Evolutionary conservation across 2,329 filamentous ascomycete genomes (phyloP).

Genomic region (Fusarium miscanthi): DNA sequence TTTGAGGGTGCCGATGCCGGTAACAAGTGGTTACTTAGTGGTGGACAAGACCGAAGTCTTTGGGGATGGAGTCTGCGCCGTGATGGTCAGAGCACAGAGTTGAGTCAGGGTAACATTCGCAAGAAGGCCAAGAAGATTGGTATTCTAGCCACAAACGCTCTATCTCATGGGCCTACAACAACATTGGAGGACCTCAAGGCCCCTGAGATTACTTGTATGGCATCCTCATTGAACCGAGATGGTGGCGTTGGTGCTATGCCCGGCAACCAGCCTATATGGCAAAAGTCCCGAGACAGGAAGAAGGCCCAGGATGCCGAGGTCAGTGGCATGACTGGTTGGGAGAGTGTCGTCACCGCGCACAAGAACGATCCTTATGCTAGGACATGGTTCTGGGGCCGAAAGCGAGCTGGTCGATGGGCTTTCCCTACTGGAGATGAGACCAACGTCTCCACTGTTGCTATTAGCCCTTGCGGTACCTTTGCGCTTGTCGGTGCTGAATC

Average conservation of each 20-base stretch:
- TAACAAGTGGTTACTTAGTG: slow-evolving; percentile 95
- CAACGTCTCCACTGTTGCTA: slow-evolving; percentile 86
- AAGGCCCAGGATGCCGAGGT: slow-evolving; percentile 75
- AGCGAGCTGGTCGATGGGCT: slow-evolving; percentile 91
- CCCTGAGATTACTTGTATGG: slow-evolving; percentile 90
- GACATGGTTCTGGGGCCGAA: slow-evolving; percentile 98
- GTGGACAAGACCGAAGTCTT: slow-evolving; percentile 87
- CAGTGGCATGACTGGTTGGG: slow-evolving; percentile 89
- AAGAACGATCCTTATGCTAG: slow-evolving; percentile 84
- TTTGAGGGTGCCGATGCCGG: slow-evolving; percentile 89
- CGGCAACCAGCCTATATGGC: slow-evolving; percentile 84
- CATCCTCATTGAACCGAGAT: slow-evolving; percentile 91
- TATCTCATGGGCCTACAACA: slow-evolving; percentile 70
- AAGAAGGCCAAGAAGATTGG: slow-evolving; percentile 91
- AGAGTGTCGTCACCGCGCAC: slow-evolving; percentile 95
- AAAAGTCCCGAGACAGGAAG: slow-evolving; percentile 75
- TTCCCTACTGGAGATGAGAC: slow-evolving; percentile 86
- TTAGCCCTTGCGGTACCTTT: slow-evolving; percentile 94
- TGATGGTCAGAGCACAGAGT: slow-evolving; percentile 91
- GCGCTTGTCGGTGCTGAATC: slow-evolving; percentile 86
- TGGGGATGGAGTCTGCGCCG: slow-evolving; percentile 97
- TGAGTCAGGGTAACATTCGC: slow-evolving; percentile 89
- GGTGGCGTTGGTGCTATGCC: slow-evolving; percentile 90
- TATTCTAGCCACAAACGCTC: slow-evolving; percentile 68
- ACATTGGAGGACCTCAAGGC: slow-evolving; percentile 84